phyloP scores from a whole-genome alignment of 495 filamentous ascomycete genomes.

The Paragyromitra xinjiangensis region DNA sequence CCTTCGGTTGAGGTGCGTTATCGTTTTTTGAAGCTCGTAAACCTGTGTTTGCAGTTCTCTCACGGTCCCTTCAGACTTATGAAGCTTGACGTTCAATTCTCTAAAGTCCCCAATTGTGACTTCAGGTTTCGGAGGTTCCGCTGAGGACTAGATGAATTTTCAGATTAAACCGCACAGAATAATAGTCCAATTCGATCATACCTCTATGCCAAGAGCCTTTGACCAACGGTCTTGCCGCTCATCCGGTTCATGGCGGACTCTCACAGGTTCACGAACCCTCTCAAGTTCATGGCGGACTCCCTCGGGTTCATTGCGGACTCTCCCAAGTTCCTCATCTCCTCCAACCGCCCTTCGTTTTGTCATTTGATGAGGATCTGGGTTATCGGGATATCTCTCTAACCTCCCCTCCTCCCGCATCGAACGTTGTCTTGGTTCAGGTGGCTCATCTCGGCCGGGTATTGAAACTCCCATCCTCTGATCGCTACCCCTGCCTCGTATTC shows the following conservation, averaged over 20 bases:
- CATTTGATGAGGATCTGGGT: not conserved
- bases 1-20: constrained; percentile 20
- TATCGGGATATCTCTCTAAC: not conserved
- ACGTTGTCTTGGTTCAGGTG: too few species aligned
- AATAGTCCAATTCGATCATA: not conserved
- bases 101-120: not conserved
- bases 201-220: not conserved
- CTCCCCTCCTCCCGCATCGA: not conserved
- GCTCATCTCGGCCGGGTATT: too few species aligned
- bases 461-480: too few species aligned
- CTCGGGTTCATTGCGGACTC: too few species aligned
- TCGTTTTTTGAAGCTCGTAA: constrained; percentile 8
- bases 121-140: not conserved
- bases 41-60: constrained; percentile 6
- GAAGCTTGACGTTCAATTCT: not conserved
- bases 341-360: not conserved
- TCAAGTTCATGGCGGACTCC: too few species aligned
- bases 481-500: too few species aligned
- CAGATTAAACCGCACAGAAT: not conserved
- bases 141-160: not conserved
- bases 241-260: too few species aligned
- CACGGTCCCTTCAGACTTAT: constrained; percentile 1
- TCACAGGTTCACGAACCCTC: not conserved
- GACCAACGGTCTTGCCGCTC: not conserved
- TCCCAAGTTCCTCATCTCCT: not conserved